phyloP scores from a whole-genome alignment of 2,329 filamentous ascomycete species.

The Arthrobotrys sphaeroides region DNA sequence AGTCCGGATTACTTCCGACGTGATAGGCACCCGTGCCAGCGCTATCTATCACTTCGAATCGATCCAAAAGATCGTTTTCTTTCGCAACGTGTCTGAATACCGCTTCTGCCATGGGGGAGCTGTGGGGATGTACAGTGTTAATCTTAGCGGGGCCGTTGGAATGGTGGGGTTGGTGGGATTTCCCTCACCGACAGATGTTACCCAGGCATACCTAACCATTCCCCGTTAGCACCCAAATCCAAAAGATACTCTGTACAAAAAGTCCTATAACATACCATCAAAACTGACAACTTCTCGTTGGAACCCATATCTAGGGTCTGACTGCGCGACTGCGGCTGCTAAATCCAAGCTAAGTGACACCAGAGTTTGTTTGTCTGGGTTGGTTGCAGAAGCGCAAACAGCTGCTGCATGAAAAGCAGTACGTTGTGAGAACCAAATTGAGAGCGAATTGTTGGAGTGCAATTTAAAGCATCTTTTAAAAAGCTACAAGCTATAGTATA shows the following conservation, averaged over 20 bases:
- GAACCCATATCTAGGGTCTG: slow-evolving; percentile 39
- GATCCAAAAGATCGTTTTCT: slow-evolving; percentile 69
- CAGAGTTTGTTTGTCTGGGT: background rate
- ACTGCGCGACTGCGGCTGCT: background rate
- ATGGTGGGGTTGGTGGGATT: background rate
- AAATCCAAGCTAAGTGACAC: background rate
- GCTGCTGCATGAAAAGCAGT: too few relatives aligned
- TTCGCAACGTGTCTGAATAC: slow-evolving; percentile 79
- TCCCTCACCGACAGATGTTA: slow-evolving; percentile 78
- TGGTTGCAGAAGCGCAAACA: background rate
- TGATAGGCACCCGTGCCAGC: slow-evolving; percentile 88
- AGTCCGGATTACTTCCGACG: slow-evolving; percentile 77
- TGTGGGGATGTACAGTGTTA: background rate
- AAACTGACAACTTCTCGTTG: slow-evolving; percentile 23
- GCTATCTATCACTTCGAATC: slow-evolving; percentile 78
- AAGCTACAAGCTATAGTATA: slow-evolving; percentile 2
- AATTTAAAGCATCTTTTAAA: slow-evolving; percentile 11
- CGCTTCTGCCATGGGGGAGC: slow-evolving; percentile 92
- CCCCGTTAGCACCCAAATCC: background rate
- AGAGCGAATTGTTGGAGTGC: too few relatives aligned
- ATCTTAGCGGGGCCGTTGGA: slow-evolving; percentile 16
- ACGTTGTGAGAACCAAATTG: too few relatives aligned
- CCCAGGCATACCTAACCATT: slow-evolving; percentile 80
- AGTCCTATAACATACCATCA: slow-evolving; percentile 27
- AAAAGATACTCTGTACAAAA: background rate